Percentiles rank a stretch among this genome's conserved stretches.
Conservation (phyloP, 2,329 filamentous ascomycete genomes). For the Stagonosporopsis rhizophila region DNA sequence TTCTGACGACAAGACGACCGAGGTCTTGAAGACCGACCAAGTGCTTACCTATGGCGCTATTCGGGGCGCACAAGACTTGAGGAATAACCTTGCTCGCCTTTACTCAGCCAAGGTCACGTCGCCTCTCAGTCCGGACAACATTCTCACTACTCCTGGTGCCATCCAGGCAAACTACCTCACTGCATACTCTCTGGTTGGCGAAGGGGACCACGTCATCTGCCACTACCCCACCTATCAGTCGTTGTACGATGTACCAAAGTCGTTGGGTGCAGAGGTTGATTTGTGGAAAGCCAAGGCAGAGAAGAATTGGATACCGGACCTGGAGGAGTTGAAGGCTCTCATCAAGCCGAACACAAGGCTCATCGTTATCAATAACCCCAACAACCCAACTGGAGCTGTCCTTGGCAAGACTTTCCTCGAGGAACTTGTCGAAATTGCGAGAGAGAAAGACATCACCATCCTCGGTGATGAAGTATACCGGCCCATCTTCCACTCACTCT, state of each 20-base stretch:
- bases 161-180: constrained; percentile 86
- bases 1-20: constrained; percentile 61
- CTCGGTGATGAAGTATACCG: constrained; percentile 84
- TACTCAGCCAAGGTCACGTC: constrained; percentile 65
- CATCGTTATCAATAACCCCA: constrained; percentile 75
- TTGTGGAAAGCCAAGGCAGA: constrained; percentile 74
- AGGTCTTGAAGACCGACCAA: constrained; percentile 59
- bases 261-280: constrained; percentile 77
- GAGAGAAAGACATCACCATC: constrained; percentile 68
- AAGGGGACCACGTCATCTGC: constrained; percentile 83
- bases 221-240: constrained; percentile 87
- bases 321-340: constrained; percentile 69
- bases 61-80: constrained; percentile 68
- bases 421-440: constrained; percentile 69
- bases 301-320: constrained; percentile 71
- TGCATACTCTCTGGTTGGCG: constrained; percentile 73
- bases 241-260: constrained; percentile 76
- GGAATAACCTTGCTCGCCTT: constrained; percentile 68
- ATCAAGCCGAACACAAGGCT: constrained; percentile 75
- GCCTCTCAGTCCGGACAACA: constrained; percentile 64
- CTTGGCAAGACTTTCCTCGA: constrained; percentile 68
- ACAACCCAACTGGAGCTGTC: constrained; percentile 80
- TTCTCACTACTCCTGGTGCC: constrained; percentile 80
- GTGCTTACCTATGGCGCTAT: constrained; percentile 78
- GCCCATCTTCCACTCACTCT: constrained; percentile 77